Evolutionary conservation across 306 rosid species (phyloP).

Genomic region (Sechiopsis laciniata): DNA sequence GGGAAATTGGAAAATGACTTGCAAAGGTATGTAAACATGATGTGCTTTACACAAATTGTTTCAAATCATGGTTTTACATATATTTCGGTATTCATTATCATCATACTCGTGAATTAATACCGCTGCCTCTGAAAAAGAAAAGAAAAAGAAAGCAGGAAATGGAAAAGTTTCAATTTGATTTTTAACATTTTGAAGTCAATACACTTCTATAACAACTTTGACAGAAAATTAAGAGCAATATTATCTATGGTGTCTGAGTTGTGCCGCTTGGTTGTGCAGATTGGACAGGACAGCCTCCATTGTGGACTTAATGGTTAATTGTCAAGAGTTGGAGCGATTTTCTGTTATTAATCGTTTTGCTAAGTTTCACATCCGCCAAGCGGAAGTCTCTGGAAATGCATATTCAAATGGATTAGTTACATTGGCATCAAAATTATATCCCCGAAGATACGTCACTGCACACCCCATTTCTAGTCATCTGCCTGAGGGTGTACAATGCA

Average conservation of each 20-base stretch:
- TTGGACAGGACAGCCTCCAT: conserved; percentile 40
- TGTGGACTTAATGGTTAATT: conserved; percentile 38
- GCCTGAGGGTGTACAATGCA: conserved; percentile 50
- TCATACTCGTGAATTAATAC: too few species aligned
- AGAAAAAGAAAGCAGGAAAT: neutral
- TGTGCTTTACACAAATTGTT: conserved; percentile 1
- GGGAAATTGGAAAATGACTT: conserved; percentile 41
- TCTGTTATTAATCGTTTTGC: conserved; percentile 55
- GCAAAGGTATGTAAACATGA: conserved; percentile 29
- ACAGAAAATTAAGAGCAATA: neutral
- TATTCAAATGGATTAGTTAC: conserved; percentile 31
- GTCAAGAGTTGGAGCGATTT: conserved; percentile 51
- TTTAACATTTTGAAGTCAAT: neutral
- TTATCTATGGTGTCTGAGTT: conserved; percentile 1
- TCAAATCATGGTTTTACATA: neutral
- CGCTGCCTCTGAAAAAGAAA: too few species aligned
- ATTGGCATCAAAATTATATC: conserved; percentile 23
- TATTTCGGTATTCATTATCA: neutral
- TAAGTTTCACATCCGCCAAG: conserved; percentile 42
- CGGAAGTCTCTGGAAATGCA: conserved; percentile 31
- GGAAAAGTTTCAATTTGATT: neutral
- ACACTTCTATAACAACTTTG: neutral
- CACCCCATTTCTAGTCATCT: conserved; percentile 39
- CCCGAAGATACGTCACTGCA: conserved; percentile 42
- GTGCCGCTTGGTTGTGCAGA: conserved; percentile 34